A percentile compares a stretch with the other conserved stretches of the same genome.
These are phyloP conservation scores for Grifola frondosa DNA, from an alignment of 1,284 basidiomycete species.

Conservation along the genomic window DNA sequence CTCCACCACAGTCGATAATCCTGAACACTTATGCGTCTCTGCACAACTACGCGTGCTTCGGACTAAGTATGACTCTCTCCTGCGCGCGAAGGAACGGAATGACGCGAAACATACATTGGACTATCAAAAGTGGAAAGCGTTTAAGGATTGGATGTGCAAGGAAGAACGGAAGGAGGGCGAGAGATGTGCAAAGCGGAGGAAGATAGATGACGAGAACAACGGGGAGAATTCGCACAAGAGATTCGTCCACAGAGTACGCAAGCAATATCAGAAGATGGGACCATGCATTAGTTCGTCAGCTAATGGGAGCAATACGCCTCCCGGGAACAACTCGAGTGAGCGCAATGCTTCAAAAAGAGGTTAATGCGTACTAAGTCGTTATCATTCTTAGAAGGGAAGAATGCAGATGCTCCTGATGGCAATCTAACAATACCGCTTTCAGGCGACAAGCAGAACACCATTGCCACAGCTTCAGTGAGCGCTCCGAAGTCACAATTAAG, in stretches of 20 bases:
- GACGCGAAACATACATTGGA: conserved; percentile 18
- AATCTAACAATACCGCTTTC: too few relatives aligned
- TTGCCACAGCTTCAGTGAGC: too few relatives aligned
- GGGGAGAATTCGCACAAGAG: conserved; percentile 69
- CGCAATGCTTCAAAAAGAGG: too few relatives aligned
- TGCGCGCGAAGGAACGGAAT: conserved; percentile 17
- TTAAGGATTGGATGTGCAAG: conserved; percentile 21
- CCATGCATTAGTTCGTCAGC: too few relatives aligned
- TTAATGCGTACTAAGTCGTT: too few relatives aligned
- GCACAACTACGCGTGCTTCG: conserved; percentile 17
- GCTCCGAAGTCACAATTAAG: too few relatives aligned
- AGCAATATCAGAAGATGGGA: conserved; percentile 1
- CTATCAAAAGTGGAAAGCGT: conserved; percentile 17
- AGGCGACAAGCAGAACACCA: too few relatives aligned
- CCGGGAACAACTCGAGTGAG: too few relatives aligned
- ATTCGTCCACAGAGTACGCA: too few relatives aligned
- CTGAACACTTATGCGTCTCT: conserved; percentile 10
- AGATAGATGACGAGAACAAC: conserved; percentile 59
- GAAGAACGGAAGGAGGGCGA: conserved; percentile 6
- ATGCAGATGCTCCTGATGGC: too few relatives aligned
- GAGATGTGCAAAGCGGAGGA: conserved; percentile 13
- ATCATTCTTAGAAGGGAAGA: too few relatives aligned
- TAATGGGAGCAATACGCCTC: neutral
- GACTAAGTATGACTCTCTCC: conserved; percentile 19
- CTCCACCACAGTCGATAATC: neutral